phyloP scores from a whole-genome alignment of 2,329 filamentous ascomycete species.

The Anisogramma anomala region DNA sequence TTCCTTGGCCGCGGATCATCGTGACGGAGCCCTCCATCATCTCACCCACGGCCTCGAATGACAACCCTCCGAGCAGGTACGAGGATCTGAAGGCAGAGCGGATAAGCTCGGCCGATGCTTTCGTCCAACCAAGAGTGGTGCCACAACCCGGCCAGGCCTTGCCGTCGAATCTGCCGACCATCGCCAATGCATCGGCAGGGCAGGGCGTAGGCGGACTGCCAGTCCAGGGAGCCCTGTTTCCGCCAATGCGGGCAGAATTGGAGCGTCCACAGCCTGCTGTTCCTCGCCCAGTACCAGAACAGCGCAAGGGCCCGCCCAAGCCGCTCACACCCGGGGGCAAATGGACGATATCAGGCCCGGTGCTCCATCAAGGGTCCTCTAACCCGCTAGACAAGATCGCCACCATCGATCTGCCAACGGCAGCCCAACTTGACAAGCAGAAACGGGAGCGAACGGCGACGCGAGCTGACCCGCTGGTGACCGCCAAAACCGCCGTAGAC shows the following conservation, averaged over 20 bases:
- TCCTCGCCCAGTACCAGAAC: not conserved
- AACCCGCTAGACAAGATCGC: slow-evolving; percentile 34
- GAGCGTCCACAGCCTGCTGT: slow-evolving; percentile 14
- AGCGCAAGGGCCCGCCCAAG: slow-evolving; percentile 3
- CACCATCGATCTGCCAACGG: slow-evolving; percentile 39
- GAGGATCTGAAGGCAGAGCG: slow-evolving; percentile 37
- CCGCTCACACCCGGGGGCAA: slow-evolving; percentile 24
- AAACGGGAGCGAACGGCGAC: slow-evolving; percentile 26
- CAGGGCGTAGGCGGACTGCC: slow-evolving; percentile 28
- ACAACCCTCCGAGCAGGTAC: slow-evolving; percentile 35
- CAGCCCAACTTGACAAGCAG: slow-evolving; percentile 34
- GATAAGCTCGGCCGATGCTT: slow-evolving; percentile 26
- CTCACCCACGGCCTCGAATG: slow-evolving; percentile 30
- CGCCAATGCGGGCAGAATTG: slow-evolving; percentile 26
- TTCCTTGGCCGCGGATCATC: slow-evolving; percentile 28
- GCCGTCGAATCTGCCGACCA: slow-evolving; percentile 24
- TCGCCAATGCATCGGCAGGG: slow-evolving; percentile 26
- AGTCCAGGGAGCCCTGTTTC: slow-evolving; percentile 31
- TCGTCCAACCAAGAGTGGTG: slow-evolving; percentile 24
- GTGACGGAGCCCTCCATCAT: slow-evolving; percentile 28
- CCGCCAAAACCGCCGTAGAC: no score
- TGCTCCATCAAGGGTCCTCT: slow-evolving; percentile 28
- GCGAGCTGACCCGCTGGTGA: no score
- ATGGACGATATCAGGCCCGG: slow-evolving; percentile 38
- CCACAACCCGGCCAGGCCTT: slow-evolving; percentile 16